phyloP scores from a whole-genome alignment of 1,284 basidiomycete species.

The Trichosporon asahii region DNA sequence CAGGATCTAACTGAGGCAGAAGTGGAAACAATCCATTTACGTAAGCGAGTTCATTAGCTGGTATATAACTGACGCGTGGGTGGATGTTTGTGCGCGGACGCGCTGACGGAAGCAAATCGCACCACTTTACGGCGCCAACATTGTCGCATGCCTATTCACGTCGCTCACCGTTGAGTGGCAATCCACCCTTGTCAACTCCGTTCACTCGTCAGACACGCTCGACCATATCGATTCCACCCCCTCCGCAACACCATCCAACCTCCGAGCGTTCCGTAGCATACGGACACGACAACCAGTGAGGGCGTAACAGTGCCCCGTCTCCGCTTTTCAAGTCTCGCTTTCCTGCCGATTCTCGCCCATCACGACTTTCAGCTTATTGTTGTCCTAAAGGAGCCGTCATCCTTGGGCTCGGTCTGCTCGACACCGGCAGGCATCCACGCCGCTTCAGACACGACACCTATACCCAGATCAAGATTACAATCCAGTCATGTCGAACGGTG shows the following conservation, averaged over 20 bases:
- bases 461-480: background rate
- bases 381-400: background rate
- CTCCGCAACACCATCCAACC: background rate
- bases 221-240: background rate
- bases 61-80: background rate
- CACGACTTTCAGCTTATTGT: background rate
- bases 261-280: background rate
- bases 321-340: background rate
- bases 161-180: background rate
- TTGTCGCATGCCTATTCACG: background rate
- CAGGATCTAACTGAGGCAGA: background rate
- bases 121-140: background rate
- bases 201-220: background rate
- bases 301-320: background rate
- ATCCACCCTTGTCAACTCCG: constrained; percentile 4
- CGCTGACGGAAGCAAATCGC: background rate
- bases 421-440: constrained; percentile 2
- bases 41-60: background rate
- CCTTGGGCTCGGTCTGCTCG: background rate
- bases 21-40: background rate
- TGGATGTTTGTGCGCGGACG: background rate
- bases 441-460: background rate
- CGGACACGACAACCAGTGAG: background rate
- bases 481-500: constrained; percentile 17
- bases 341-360: background rate